A percentile compares a stretch with the other conserved stretches of the same genome.
Conservation (phyloP, 2,329 filamentous ascomycete species). For the Aspergillus intermedius region DNA sequence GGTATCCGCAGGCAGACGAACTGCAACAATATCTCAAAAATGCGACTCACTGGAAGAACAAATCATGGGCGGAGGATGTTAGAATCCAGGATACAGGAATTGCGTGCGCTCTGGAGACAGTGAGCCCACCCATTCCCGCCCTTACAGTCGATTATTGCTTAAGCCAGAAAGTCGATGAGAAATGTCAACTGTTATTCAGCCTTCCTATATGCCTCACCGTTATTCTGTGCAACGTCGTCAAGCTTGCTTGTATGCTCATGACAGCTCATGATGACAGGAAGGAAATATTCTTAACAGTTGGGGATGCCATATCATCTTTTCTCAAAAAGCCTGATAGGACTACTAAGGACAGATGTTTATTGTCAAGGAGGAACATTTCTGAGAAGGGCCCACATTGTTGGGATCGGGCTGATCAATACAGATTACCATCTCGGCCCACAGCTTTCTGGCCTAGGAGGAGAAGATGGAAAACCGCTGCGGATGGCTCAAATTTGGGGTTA, state of each 20-base stretch:
- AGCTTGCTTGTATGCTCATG: slow-evolving; percentile 12
- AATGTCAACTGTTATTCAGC: slow-evolving; percentile 11
- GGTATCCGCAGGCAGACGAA: neutral
- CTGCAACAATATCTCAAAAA: neutral
- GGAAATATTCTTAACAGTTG: slow-evolving; percentile 14
- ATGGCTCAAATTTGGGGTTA: too few relatives aligned
- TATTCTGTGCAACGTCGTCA: slow-evolving; percentile 4
- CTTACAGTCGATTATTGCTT: neutral
- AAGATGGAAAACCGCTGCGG: too few relatives aligned
- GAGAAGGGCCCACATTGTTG: too few relatives aligned
- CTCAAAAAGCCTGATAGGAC: slow-evolving; percentile 9
- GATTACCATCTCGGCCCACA: too few relatives aligned
- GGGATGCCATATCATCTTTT: slow-evolving; percentile 24
- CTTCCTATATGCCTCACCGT: slow-evolving; percentile 7
- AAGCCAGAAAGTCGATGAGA: neutral
- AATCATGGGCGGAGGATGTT: neutral
- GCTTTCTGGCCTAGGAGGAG: too few relatives aligned
- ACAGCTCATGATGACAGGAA: neutral
- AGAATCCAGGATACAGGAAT: neutral
- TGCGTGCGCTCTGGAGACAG: neutral
- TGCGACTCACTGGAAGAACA: neutral
- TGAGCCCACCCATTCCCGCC: too few relatives aligned
- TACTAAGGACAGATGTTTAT: slow-evolving; percentile 7
- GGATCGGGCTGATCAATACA: too few relatives aligned
- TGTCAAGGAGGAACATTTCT: neutral